These are phyloP conservation scores for Fistulifera pelliculosa DNA, from an alignment of 108 stramenopile species.

Conservation along the genomic window DNA sequence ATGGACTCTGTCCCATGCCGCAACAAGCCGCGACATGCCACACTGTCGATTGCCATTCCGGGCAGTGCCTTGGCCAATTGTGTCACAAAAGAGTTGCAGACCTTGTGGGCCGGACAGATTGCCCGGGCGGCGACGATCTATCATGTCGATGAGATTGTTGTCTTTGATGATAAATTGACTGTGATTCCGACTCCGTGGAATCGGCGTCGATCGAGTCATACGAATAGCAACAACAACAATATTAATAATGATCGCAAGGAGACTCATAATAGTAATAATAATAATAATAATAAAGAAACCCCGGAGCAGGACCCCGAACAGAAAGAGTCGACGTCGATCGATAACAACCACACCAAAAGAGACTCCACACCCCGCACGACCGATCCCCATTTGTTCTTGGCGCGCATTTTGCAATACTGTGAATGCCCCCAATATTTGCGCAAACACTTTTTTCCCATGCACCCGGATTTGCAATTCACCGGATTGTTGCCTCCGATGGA, in stretches of 20 bases:
- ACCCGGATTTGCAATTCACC: conserved; percentile 89
- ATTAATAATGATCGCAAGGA: too few relatives aligned
- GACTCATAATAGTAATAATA: too few relatives aligned
- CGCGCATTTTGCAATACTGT: conserved; percentile 86
- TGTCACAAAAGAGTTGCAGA: conserved; percentile 86
- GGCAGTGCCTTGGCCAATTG: conserved; percentile 90
- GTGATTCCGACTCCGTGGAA: background rate
- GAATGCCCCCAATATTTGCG: conserved; percentile 94
- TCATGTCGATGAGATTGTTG: conserved; percentile 94
- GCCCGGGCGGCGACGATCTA: conserved; percentile 93
- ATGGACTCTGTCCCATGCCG: conserved; percentile 78
- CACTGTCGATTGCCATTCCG: conserved; percentile 89
- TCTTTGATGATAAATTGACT: conserved; percentile 86
- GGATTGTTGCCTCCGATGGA: conserved; percentile 92
- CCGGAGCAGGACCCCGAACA: background rate
- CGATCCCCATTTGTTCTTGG: conserved; percentile 88
- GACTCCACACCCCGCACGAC: background rate
- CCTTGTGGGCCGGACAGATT: conserved; percentile 89
- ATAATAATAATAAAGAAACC: too few relatives aligned
- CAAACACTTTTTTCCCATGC: conserved; percentile 88
- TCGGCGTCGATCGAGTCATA: background rate
- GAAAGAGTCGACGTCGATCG: conserved; percentile 1
- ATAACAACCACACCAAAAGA: conserved; percentile 5
- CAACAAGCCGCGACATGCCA: conserved; percentile 65
- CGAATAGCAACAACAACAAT: too few relatives aligned